A percentile compares a stretch with the other conserved stretches of the same genome.
Evolutionary conservation across 306 rosid genomes (phyloP).

Genomic region (Acacia melanoxylon): DNA sequence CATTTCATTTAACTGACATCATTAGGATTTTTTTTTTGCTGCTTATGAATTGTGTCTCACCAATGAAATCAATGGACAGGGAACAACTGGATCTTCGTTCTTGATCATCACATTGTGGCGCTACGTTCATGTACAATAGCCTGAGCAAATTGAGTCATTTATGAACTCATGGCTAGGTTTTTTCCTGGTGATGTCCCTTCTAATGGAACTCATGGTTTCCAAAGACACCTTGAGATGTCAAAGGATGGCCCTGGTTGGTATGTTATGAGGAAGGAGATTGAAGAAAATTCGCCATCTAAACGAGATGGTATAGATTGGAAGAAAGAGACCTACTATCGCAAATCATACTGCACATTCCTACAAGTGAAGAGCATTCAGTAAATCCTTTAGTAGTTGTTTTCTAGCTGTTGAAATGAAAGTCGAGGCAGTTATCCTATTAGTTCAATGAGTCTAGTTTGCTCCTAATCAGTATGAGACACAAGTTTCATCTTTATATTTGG

Average conservation of each 20-base stretch:
- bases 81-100: conserved; percentile 20
- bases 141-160: conserved; percentile 26
- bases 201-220: conserved; percentile 41
- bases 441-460: no score
- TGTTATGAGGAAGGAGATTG: conserved; percentile 78
- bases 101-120: conserved; percentile 2
- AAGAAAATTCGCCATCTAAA: conserved; percentile 90
- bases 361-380: conserved; percentile 17
- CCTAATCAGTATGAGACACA: no score
- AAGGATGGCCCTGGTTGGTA: conserved; percentile 72
- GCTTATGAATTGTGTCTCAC: conserved; percentile 28
- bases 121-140: conserved; percentile 12
- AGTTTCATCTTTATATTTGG: no score
- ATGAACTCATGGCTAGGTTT: conserved; percentile 42
- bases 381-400: no score
- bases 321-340: conserved; percentile 88
- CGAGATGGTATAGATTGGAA: conserved; percentile 84
- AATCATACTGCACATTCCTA: conserved; percentile 87
- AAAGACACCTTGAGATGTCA: conserved; percentile 34
- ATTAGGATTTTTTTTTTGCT: no score
- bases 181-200: conserved; percentile 46
- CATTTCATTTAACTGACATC: no score
- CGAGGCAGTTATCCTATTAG: no score
- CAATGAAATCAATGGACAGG: conserved; percentile 36
- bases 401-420: no score